Evolutionary conservation across 768 basidiomycete species (phyloP).

Genomic region (Russula griseocarnosa): DNA sequence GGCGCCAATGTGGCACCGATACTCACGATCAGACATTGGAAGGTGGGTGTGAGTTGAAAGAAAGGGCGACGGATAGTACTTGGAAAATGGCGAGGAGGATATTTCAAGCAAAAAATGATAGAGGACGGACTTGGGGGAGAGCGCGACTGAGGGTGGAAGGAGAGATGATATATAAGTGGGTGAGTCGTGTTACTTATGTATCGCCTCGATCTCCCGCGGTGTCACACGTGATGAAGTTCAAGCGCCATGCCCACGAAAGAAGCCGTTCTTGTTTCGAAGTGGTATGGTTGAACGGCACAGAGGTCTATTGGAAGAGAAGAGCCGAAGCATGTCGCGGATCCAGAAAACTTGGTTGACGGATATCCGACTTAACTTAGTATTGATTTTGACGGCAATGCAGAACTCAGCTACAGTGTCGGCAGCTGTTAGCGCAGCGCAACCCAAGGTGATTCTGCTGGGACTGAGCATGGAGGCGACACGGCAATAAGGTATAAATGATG

Average conservation of each 20-base stretch:
- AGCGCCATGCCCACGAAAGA: not conserved
- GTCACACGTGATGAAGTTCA: not conserved
- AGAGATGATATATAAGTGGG: not conserved
- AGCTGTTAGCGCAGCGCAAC: not conserved
- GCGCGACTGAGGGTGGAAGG: not conserved
- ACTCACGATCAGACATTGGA: not conserved
- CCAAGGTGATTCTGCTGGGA: not conserved
- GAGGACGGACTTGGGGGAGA: not conserved
- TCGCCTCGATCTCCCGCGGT: not conserved
- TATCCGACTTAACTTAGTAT: not conserved
- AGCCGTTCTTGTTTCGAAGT: not conserved
- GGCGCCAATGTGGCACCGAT: not conserved
- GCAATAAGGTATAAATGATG: not conserved
- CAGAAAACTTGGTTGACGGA: not conserved
- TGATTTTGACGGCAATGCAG: not conserved
- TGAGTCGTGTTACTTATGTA: not conserved
- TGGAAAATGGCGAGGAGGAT: not conserved
- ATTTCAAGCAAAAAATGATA: not conserved
- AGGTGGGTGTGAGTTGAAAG: not conserved
- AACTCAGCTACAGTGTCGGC: not conserved
- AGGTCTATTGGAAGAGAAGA: not conserved
- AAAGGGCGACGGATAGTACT: not conserved
- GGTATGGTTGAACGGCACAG: not conserved
- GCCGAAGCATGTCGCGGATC: not conserved
- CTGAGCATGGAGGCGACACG: not conserved